Evolutionary conservation across 2,329 filamentous ascomycete genomes (phyloP).

Genomic region (Colletotrichum phormii): DNA sequence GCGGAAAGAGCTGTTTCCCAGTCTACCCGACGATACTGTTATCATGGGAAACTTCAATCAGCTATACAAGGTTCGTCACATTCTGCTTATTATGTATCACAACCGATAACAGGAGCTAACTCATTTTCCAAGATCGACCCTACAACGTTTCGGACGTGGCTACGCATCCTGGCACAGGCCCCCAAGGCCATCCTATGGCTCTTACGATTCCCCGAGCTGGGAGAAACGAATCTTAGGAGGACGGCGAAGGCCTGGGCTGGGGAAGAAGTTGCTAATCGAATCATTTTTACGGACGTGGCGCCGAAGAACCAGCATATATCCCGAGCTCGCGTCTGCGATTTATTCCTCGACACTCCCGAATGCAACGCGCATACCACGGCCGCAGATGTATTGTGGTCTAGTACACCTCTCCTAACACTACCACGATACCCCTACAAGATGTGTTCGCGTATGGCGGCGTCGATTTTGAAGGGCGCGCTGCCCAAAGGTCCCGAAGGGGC

Average conservation of each 20-base stretch:
- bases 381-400: constrained; percentile 95
- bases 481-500: constrained; percentile 77
- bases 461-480: constrained; percentile 89
- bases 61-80: constrained; percentile 85
- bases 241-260: constrained; percentile 89
- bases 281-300: constrained; percentile 96
- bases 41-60: constrained; percentile 99
- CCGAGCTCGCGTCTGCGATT: constrained; percentile 88
- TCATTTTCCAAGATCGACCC: constrained; percentile 81
- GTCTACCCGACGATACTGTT: constrained; percentile 82
- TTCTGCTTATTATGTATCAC: constrained; percentile 1
- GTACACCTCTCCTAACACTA: constrained; percentile 89
- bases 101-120: constrained; percentile 15
- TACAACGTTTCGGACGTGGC: constrained; percentile 94
- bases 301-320: constrained; percentile 95
- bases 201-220: constrained; percentile 93
- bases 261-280: constrained; percentile 83
- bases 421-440: constrained; percentile 97
- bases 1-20: constrained; percentile 92
- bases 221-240: constrained; percentile 84
- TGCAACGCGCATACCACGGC: constrained; percentile 99
- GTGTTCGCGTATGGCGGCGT: constrained; percentile 98
- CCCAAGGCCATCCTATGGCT: constrained; percentile 95
- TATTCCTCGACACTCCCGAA: constrained; percentile 97
- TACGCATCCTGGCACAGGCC: constrained; percentile 86